Conservation (phyloP, 2,329 filamentous ascomycete species). For the Neurospora sp. region DNA sequence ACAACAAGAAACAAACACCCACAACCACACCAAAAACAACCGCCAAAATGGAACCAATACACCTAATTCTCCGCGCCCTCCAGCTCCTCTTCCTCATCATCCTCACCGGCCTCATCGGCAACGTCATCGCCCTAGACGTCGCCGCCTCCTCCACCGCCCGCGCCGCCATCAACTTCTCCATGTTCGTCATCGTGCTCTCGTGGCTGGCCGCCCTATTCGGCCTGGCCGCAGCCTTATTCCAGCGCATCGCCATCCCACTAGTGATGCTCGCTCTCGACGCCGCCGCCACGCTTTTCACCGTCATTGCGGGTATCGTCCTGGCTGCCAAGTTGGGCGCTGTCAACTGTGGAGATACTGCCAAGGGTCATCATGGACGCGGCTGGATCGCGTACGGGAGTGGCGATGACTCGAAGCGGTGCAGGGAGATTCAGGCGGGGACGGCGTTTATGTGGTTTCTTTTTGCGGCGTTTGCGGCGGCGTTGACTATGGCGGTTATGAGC, state of each 20-base stretch:
- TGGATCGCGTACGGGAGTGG: slow-evolving; percentile 54
- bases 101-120: slow-evolving; percentile 46
- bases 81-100: slow-evolving; percentile 44
- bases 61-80: slow-evolving; percentile 34
- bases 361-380: slow-evolving; percentile 26
- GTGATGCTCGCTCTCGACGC: slow-evolving; percentile 46
- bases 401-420: slow-evolving; percentile 55
- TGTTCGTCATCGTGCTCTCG: slow-evolving; percentile 58
- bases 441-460: slow-evolving; percentile 77
- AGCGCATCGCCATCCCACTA: slow-evolving; percentile 33
- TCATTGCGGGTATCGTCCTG: slow-evolving; percentile 60
- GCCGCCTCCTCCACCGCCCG: slow-evolving; percentile 31
- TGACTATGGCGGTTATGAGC: slow-evolving; percentile 45
- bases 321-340: slow-evolving; percentile 58
- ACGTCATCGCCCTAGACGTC: slow-evolving; percentile 43
- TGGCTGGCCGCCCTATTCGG: slow-evolving; percentile 59
- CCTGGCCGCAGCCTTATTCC: slow-evolving; percentile 43
- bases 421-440: slow-evolving; percentile 62
- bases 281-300: slow-evolving; percentile 55
- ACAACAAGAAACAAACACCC: neutral
- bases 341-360: slow-evolving; percentile 45
- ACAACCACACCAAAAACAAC: slow-evolving; percentile 1
- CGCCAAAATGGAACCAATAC: slow-evolving; percentile 29
- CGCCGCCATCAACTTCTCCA: slow-evolving; percentile 50
- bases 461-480: slow-evolving; percentile 45